These are phyloP conservation scores for Spergularia bocconei DNA, from an alignment of 148 eudicot genomes.

Conservation along the genomic window DNA sequence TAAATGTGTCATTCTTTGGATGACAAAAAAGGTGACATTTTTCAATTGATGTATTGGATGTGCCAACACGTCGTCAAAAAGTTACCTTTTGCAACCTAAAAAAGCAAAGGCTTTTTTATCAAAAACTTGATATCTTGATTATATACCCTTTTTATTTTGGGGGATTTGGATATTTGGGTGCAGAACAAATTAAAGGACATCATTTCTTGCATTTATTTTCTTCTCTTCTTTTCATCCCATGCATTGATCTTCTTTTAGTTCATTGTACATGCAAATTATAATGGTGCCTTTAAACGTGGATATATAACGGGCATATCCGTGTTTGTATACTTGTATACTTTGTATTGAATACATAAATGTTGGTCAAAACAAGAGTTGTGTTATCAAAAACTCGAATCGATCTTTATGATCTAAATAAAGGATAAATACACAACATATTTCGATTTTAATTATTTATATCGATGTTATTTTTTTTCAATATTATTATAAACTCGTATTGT, in stretches of 20 bases:
- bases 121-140: neutral
- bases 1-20: slow-evolving; percentile 12
- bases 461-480: too few relatives aligned
- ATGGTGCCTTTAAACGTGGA: neutral
- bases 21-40: slow-evolving; percentile 26
- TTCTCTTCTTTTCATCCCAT: neutral
- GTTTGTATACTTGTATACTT: too few relatives aligned
- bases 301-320: too few relatives aligned
- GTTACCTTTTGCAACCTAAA: slow-evolving; percentile 16
- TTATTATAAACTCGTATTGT: too few relatives aligned
- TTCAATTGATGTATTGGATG: slow-evolving; percentile 19
- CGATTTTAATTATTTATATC: too few relatives aligned
- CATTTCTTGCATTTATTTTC: slow-evolving; percentile 15
- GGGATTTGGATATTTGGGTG: slow-evolving; percentile 7
- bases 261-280: neutral
- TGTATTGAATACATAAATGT: too few relatives aligned
- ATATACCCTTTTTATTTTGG: slow-evolving; percentile 6
- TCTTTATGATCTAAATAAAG: too few relatives aligned
- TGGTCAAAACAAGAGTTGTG: too few relatives aligned
- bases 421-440: too few relatives aligned
- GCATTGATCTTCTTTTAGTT: too few relatives aligned
- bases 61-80: slow-evolving; percentile 17
- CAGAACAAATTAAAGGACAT: neutral
- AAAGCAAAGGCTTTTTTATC: neutral
- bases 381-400: too few relatives aligned